Evolutionary conservation across 2,329 filamentous ascomycete genomes (phyloP).

Genomic region (Cladorrhinum sp.): DNA sequence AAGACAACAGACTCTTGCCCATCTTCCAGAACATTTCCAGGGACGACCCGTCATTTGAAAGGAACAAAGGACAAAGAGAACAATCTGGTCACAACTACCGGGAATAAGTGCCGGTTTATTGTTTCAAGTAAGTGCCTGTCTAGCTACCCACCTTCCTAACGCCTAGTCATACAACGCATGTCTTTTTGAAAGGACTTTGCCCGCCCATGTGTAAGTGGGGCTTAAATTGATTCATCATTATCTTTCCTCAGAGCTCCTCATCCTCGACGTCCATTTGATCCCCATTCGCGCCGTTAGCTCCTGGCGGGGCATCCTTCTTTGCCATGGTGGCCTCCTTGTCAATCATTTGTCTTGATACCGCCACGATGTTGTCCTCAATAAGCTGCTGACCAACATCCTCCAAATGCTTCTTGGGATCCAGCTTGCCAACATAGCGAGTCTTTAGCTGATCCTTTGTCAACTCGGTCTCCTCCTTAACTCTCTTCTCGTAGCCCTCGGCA

Average conservation of each 20-base stretch:
- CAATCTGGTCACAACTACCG: not conserved
- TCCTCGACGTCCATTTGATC: slow-evolving; percentile 72
- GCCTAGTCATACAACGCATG: slow-evolving; percentile 24
- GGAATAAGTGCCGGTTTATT: slow-evolving; percentile 7
- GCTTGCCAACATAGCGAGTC: slow-evolving; percentile 97
- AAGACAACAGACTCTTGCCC: not conserved
- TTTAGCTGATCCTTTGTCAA: slow-evolving; percentile 96
- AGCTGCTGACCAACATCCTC: slow-evolving; percentile 94
- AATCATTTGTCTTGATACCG: slow-evolving; percentile 98
- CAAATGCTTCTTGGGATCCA: slow-evolving; percentile 98
- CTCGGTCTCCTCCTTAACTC: slow-evolving; percentile 98
- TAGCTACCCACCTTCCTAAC: slow-evolving; percentile 24
- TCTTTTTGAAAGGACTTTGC: slow-evolving; percentile 1
- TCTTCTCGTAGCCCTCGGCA: slow-evolving; percentile 96
- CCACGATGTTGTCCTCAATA: slow-evolving; percentile 99
- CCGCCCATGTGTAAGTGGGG: slow-evolving; percentile 12
- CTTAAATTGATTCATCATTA: slow-evolving; percentile 6
- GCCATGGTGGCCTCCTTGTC: slow-evolving; percentile 97
- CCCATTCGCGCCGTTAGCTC: slow-evolving; percentile 49
- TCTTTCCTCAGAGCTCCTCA: slow-evolving; percentile 32
- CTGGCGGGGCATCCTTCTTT: slow-evolving; percentile 55
- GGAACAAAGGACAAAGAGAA: not conserved
- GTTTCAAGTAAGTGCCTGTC: slow-evolving; percentile 21
- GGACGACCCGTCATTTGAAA: not conserved
- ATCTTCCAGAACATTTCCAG: not conserved